Conservation (phyloP, 495 filamentous ascomycete species). For the Penicillium herquei region DNA sequence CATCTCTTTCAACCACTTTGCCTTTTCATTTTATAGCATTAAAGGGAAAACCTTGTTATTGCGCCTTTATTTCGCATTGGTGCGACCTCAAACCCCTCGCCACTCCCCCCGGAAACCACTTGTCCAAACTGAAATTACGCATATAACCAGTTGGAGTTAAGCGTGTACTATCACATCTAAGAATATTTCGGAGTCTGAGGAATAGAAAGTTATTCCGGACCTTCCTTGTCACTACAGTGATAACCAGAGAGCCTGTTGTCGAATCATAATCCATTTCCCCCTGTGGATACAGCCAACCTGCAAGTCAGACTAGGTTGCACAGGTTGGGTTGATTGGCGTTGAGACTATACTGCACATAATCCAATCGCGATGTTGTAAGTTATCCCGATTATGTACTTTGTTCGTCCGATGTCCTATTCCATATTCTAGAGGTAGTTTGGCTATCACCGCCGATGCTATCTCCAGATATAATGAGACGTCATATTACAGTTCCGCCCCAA, state of each 20-base stretch:
- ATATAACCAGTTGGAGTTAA: neutral
- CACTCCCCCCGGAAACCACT: neutral
- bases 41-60: neutral
- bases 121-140: neutral
- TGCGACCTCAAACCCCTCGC: too few relatives aligned
- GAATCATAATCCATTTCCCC: neutral
- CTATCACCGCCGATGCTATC: neutral
- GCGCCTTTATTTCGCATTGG: neutral
- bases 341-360: neutral
- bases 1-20: neutral
- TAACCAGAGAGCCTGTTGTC: neutral
- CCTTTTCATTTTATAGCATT: too few relatives aligned
- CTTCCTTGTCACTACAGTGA: neutral
- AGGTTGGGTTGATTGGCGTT: neutral
- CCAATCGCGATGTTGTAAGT: slow-evolving; percentile 39
- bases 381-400: slow-evolving; percentile 1
- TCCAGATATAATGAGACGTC: neutral
- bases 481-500: neutral
- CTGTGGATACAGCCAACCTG: neutral
- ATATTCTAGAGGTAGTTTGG: neutral
- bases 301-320: neutral
- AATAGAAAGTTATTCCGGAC: neutral
- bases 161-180: neutral
- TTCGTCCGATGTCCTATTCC: neutral
- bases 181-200: neutral